Percentiles rank a stretch among this genome's conserved stretches.
These are phyloP conservation scores for Calonectria pteridis DNA, from an alignment of 2,329 filamentous ascomycete species.

Conservation along the genomic window DNA sequence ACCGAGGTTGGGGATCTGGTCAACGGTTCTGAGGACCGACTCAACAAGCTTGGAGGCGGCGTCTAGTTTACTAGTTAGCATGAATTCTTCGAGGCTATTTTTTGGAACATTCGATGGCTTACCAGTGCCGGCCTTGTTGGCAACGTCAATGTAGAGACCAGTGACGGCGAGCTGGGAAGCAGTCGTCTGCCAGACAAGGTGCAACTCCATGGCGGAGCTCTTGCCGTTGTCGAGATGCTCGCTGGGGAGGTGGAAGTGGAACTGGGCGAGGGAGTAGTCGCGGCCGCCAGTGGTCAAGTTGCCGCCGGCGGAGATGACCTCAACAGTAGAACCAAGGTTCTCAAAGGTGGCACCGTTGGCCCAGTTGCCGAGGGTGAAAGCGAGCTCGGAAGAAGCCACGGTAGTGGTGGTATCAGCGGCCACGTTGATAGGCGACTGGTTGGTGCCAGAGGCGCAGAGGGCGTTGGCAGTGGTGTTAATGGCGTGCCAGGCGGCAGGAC, in stretches of 20 bases:
- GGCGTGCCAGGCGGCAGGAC: conserved; percentile 66
- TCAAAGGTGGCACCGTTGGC: conserved; percentile 57
- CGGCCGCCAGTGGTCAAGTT: conserved; percentile 55
- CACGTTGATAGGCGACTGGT: conserved; percentile 70
- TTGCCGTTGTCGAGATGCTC: conserved; percentile 65
- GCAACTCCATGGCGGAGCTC: conserved; percentile 47
- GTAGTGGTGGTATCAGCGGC: conserved; percentile 43
- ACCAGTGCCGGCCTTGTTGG: conserved; percentile 20
- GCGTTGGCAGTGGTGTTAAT: conserved; percentile 56
- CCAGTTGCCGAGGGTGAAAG: conserved; percentile 51
- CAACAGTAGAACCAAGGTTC: conserved; percentile 65
- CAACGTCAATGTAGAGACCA: conserved; percentile 42
- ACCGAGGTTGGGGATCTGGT: conserved; percentile 55
- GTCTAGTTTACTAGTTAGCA: background rate
- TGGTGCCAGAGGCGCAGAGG: conserved; percentile 60
- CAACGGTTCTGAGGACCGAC: conserved; percentile 53
- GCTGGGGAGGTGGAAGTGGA: conserved; percentile 72
- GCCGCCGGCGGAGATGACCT: conserved; percentile 61
- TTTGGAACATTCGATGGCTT: background rate
- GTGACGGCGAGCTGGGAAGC: conserved; percentile 45
- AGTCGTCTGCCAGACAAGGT: conserved; percentile 44
- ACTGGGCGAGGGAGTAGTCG: conserved; percentile 62
- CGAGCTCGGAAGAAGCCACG: conserved; percentile 48
- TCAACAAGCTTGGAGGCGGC: conserved; percentile 47
- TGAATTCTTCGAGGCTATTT: background rate